phyloP scores from a whole-genome alignment of 352 stramenopile species.

The Phytophthora cryptogea region DNA sequence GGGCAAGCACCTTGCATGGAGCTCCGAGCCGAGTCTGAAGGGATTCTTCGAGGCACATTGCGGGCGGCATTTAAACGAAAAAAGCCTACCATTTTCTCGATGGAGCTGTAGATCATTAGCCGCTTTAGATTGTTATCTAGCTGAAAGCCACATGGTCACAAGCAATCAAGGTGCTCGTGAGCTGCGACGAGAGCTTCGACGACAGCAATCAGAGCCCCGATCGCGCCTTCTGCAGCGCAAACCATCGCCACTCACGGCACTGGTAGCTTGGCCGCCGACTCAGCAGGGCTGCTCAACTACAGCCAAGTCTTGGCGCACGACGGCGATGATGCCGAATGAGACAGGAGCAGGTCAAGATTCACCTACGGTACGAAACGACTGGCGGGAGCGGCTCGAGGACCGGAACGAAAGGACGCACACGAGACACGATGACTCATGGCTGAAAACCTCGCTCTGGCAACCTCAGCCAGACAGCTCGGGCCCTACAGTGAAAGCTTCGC shows the following conservation, averaged over 20 bases:
- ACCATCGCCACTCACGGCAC: not conserved
- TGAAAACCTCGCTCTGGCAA: too few species aligned
- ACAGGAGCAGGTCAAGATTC: conserved; percentile 8
- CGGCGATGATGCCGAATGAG: not conserved
- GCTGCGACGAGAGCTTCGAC: not conserved
- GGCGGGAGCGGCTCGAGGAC: not conserved
- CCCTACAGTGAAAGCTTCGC: too few species aligned
- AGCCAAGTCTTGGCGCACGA: too few species aligned
- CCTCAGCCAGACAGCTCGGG: too few species aligned
- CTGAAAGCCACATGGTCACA: not conserved
- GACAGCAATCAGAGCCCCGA: not conserved
- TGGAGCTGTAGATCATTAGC: too few species aligned
- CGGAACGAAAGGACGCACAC: not conserved
- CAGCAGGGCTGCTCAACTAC: too few species aligned
- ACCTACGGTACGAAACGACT: conserved; percentile 11
- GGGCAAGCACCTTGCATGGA: not conserved
- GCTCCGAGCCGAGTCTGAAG: too few species aligned
- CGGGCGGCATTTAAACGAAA: not conserved
- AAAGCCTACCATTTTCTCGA: too few species aligned
- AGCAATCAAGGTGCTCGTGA: not conserved
- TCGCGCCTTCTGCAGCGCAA: not conserved
- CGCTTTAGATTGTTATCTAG: too few species aligned
- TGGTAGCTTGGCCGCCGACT: not conserved
- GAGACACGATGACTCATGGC: not conserved
- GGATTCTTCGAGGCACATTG: not conserved